Conservation (phyloP, 1,284 basidiomycete genomes). For the Singerocomus inundabilis region DNA sequence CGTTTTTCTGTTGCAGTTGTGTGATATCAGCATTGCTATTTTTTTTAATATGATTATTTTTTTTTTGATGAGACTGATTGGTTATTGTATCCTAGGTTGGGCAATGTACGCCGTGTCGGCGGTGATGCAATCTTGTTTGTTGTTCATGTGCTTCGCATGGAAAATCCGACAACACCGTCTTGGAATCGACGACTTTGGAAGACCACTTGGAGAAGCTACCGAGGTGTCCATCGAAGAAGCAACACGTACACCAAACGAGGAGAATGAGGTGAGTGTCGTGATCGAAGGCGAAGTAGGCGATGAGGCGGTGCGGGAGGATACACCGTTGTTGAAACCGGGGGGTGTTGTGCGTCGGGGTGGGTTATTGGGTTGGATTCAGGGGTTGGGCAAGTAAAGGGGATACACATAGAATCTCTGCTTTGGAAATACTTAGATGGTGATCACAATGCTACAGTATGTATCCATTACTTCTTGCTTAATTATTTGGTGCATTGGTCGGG, state of each 20-base stretch:
- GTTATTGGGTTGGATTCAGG: constrained; percentile 29
- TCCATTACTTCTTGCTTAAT: constrained; percentile 1
- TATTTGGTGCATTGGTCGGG: no score
- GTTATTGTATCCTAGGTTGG: constrained; percentile 54
- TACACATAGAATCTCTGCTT: background rate
- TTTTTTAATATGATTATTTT: no score
- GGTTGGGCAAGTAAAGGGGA: constrained; percentile 20
- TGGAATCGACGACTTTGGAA: constrained; percentile 93
- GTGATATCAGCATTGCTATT: background rate
- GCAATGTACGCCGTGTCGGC: constrained; percentile 85
- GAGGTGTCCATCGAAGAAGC: background rate
- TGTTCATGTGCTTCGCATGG: constrained; percentile 81
- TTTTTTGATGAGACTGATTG: background rate
- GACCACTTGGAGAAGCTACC: constrained; percentile 42
- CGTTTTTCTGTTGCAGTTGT: background rate
- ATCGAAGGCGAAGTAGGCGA: constrained; percentile 23
- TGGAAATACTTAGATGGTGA: background rate
- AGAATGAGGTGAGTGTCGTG: constrained; percentile 16
- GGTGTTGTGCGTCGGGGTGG: constrained; percentile 21
- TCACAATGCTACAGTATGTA: background rate
- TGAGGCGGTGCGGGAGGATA: constrained; percentile 18
- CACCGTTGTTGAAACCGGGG: constrained; percentile 29
- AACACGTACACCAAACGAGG: constrained; percentile 8
- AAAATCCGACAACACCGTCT: constrained; percentile 72
- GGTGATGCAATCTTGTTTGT: constrained; percentile 78